Conservation (phyloP, 140 eudicot species). For the Erigeron philadelphicus region DNA sequence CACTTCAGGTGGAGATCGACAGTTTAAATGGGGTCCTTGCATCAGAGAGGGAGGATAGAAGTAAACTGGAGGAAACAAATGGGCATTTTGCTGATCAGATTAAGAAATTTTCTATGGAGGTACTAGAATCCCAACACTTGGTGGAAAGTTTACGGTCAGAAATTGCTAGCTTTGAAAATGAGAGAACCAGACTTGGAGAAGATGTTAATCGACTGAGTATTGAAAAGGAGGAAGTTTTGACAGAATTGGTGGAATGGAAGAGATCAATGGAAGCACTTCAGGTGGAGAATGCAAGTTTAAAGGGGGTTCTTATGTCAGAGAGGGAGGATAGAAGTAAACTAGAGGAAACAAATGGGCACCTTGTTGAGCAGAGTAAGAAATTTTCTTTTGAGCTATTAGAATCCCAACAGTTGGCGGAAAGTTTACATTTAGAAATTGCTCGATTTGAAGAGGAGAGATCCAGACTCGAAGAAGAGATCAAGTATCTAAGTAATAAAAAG, state of each 20-base stretch:
- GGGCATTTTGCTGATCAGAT: conserved; percentile 30
- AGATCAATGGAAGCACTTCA: conserved; percentile 39
- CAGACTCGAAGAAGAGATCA: conserved; percentile 42
- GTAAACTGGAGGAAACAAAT: conserved; percentile 43
- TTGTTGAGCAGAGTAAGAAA: conserved; percentile 38
- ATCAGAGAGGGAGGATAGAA: conserved; percentile 35
- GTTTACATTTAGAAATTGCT: conserved; percentile 42
- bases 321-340: conserved; percentile 43
- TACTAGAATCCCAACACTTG: conserved; percentile 37
- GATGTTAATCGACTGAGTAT: conserved; percentile 31
- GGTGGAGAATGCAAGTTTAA: conserved; percentile 40
- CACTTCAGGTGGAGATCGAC: conserved; percentile 44
- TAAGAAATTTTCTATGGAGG: conserved; percentile 47
- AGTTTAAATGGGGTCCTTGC: conserved; percentile 34
- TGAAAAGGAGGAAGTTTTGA: conserved; percentile 44
- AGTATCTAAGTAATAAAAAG: conserved; percentile 32
- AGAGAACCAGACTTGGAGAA: conserved; percentile 40
- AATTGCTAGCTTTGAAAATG: conserved; percentile 38
- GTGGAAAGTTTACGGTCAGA: conserved; percentile 48
- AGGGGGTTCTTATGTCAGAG: conserved; percentile 28
- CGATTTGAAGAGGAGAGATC: conserved; percentile 40
- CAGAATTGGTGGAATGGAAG: conserved; percentile 42
- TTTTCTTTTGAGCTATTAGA: conserved; percentile 44
- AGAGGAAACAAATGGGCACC: conserved; percentile 38
- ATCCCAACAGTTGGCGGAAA: conserved; percentile 40